Conservation (phyloP, 257 asterid species). For the Scutellaria galericulata region DNA sequence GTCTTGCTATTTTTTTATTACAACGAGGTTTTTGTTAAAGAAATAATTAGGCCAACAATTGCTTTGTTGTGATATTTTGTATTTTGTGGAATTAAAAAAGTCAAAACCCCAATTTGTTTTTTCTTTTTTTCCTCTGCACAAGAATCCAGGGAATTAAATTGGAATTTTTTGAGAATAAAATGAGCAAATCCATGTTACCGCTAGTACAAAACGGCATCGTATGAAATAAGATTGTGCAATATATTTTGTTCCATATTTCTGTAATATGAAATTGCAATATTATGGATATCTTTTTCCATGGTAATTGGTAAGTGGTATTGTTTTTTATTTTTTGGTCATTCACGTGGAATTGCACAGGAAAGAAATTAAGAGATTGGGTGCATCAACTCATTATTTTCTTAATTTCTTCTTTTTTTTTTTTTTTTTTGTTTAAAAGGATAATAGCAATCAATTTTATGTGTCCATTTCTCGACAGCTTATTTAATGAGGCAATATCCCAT, state of each 20-base stretch:
- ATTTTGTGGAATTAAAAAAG: too few species aligned
- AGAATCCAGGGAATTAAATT: too few species aligned
- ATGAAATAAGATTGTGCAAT: too few species aligned
- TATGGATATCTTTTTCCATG: neutral
- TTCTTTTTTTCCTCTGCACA: too few species aligned
- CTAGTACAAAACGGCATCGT: too few species aligned
- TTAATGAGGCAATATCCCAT: slow-evolving; percentile 16
- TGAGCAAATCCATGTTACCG: too few species aligned
- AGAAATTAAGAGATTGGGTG: neutral
- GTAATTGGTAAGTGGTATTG: neutral
- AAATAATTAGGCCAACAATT: too few species aligned
- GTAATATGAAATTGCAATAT: neutral
- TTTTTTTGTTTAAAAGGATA: neutral
- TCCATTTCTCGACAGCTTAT: neutral
- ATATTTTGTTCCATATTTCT: neutral
- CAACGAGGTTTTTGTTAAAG: too few species aligned
- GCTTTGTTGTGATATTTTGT: too few species aligned
- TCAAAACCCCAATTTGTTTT: too few species aligned
- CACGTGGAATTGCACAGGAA: neutral
- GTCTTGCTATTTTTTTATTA: too few species aligned
- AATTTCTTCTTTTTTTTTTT: neutral
- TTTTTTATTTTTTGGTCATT: neutral
- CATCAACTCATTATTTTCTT: neutral
- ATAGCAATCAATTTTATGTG: neutral
- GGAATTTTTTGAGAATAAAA: too few species aligned